Base-by-base conservation (phyloP, 345 rosid genomes). In the Hypericum perforatum region DNA sequence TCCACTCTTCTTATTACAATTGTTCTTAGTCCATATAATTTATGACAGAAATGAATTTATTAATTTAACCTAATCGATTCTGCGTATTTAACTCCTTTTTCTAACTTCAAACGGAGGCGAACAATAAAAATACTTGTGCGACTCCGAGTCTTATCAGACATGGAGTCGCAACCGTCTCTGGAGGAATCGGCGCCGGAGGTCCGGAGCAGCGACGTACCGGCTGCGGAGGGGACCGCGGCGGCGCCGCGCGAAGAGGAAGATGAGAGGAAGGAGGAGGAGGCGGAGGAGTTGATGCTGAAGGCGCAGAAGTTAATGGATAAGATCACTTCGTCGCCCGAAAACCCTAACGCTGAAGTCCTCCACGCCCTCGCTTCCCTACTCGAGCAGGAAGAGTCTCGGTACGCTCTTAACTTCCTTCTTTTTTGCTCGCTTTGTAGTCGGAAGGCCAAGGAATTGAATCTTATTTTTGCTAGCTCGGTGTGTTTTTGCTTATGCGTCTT, bases 321-420 rank as follows among this genome's bases (percentile, higher is more conserved):
- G 7, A 76, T 85, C 71, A 92, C 88, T 60, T 59, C 82, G 37
- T 68, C 67, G 38, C 78, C 85, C 8, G 86, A 88, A 58, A 88
- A 74, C 73, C 98, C 98, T 72, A 88, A 66, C 60, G 80, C 95
- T 59, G 44, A 63, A 9, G 57, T 74, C 9, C 91, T 92, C 14
- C 97, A 88, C 59, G 86, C 95, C 11, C 94, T 92, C 29, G 67
- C 95, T 11, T 78, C 83, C 32, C 77, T 92, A 46, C 84, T 92
- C 11, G 97, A 92, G 67, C 63, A 81, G 16, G 91, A 92, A 63
- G 98, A 92, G 78, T 65, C 83, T 47, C 65, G 72, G 98, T 92
- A 74, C 41, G 76, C 40, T 22, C 32, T 22, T 22, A 22, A 22
- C 32, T 46, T 9, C 44, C 39, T 53, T 38, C 32, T 54, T 29